These are phyloP conservation scores for Aspergillus sclerotialis DNA, from an alignment of 2,329 filamentous ascomycete species.

Conservation along the genomic window DNA sequence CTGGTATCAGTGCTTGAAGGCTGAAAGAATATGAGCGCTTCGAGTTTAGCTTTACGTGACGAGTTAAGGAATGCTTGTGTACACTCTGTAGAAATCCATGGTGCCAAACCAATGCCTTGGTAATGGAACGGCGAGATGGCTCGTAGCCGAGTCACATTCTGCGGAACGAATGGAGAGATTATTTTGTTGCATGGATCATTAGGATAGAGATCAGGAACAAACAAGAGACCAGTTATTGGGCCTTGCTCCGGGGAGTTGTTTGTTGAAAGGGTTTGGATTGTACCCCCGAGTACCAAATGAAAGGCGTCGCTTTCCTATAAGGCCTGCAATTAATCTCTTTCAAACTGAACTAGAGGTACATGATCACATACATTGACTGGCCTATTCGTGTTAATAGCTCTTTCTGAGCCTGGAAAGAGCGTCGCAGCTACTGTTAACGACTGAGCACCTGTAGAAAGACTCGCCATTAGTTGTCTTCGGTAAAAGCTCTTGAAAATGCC, in stretches of 20 bases:
- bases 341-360: constrained; percentile 2
- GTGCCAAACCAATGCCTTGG: constrained; percentile 72
- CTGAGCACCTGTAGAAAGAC: constrained; percentile 14
- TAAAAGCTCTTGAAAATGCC: neutral
- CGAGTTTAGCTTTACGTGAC: constrained; percentile 55
- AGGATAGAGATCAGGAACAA: constrained; percentile 63
- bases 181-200: constrained; percentile 57
- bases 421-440: constrained; percentile 26
- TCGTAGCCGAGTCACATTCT: constrained; percentile 64
- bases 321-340: neutral
- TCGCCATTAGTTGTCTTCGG: neutral
- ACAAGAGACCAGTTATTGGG: constrained; percentile 70
- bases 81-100: constrained; percentile 73
- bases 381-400: constrained; percentile 22
- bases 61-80: constrained; percentile 63
- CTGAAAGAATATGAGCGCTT: constrained; percentile 52
- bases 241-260: constrained; percentile 56
- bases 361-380: constrained; percentile 28
- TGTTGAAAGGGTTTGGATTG: constrained; percentile 70
- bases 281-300: constrained; percentile 36
- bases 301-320: constrained; percentile 25
- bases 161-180: constrained; percentile 61
- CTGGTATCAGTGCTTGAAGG: constrained; percentile 39
- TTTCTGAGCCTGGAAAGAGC: constrained; percentile 27
- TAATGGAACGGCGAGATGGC: constrained; percentile 62